These are phyloP conservation scores for Rhodamnia argentea DNA, from an alignment of 345 rosid genomes.

Conservation along the genomic window DNA sequence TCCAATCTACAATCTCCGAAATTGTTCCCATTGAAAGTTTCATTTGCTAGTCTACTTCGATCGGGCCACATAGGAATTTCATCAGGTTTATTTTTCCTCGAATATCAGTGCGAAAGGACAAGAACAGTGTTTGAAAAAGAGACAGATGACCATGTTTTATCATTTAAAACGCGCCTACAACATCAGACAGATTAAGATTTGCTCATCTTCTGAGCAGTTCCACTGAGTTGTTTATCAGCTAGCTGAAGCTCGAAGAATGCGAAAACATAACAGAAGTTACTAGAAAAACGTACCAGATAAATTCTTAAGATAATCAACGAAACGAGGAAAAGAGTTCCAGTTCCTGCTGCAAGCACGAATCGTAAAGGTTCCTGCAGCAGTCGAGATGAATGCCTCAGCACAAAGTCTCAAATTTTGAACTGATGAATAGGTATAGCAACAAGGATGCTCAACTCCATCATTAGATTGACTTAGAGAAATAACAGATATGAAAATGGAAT, in stretches of 20 bases:
- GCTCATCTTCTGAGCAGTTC: neutral
- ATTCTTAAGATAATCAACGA: constrained; percentile 73
- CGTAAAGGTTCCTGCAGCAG: constrained; percentile 69
- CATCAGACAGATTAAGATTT: neutral
- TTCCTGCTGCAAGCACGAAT: constrained; percentile 83
- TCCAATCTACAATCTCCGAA: neutral
- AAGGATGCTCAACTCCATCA: neutral
- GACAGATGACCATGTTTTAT: neutral
- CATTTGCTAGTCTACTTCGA: neutral
- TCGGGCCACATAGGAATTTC: neutral
- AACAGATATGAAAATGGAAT: neutral
- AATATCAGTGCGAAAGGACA: neutral
- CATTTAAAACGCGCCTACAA: neutral
- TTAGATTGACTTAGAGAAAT: neutral
- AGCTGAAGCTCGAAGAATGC: neutral
- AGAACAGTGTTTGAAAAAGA: neutral
- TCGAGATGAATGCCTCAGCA: neutral
- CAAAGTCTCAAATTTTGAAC: neutral
- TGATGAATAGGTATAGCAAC: neutral
- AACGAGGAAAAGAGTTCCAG: constrained; percentile 82
- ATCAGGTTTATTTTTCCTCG: neutral
- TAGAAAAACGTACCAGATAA: constrained; percentile 51
- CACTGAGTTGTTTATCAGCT: neutral
- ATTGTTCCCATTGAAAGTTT: neutral
- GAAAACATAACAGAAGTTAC: neutral